Percentiles rank a stretch among this genome's conserved stretches.
These are phyloP conservation scores for Kodamaea jinghongensis DNA, from an alignment of 805 yeast species.

Conservation along the genomic window DNA sequence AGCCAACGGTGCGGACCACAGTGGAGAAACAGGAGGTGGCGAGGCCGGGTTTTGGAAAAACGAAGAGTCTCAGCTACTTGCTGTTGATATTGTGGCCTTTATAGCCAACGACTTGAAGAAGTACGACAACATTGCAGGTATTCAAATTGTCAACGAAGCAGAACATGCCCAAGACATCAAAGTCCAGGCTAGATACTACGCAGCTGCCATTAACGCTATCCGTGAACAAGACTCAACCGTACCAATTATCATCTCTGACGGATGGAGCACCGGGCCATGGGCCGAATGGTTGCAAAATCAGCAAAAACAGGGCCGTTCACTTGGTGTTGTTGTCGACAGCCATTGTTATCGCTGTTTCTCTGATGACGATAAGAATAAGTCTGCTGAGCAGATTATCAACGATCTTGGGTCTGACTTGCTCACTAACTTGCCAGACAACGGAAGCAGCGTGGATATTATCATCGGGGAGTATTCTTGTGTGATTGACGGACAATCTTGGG, in stretches of 20 bases:
- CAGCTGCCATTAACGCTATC: slow-evolving; percentile 59
- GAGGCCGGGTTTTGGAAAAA: slow-evolving; percentile 65
- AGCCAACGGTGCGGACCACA: slow-evolving; percentile 82
- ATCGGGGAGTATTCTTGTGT: slow-evolving; percentile 94
- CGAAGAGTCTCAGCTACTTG: slow-evolving; percentile 38
- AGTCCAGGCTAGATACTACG: slow-evolving; percentile 59
- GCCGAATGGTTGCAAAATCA: slow-evolving; percentile 58
- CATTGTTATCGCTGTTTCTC: slow-evolving; percentile 88
- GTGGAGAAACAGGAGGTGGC: slow-evolving; percentile 60
- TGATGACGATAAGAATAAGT: slow-evolving; percentile 63
- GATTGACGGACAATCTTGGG: slow-evolving; percentile 75
- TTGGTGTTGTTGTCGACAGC: slow-evolving; percentile 75
- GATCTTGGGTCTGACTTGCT: slow-evolving; percentile 53
- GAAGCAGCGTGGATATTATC: slow-evolving; percentile 59
- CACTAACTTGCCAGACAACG: slow-evolving; percentile 45
- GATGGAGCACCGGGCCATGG: slow-evolving; percentile 90
- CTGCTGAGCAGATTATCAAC: slow-evolving; percentile 59
- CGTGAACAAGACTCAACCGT: slow-evolving; percentile 51
- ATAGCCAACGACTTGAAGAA: slow-evolving; percentile 57
- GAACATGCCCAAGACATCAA: slow-evolving; percentile 54
- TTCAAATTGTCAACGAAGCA: slow-evolving; percentile 86
- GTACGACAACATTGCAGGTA: slow-evolving; percentile 70
- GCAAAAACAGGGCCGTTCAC: slow-evolving; percentile 28
- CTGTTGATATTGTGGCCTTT: slow-evolving; percentile 52
- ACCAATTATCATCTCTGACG: slow-evolving; percentile 84